Percentiles rank a stretch among this genome's conserved stretches.
These are phyloP conservation scores for Lactarius trivialis DNA, from an alignment of 768 basidiomycete genomes.

Conservation along the genomic window DNA sequence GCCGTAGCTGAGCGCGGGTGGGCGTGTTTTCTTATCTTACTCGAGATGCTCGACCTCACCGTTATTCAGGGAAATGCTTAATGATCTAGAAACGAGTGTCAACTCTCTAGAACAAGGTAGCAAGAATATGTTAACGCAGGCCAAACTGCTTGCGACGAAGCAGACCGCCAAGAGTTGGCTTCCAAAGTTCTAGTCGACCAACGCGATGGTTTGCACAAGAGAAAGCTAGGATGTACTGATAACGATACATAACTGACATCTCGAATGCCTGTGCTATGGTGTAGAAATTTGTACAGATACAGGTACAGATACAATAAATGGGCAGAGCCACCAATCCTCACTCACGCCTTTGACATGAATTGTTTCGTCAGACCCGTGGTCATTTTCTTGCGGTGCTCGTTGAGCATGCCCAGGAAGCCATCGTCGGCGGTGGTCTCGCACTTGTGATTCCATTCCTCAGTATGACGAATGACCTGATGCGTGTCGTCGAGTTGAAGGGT, in stretches of 20 bases:
- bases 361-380: conserved; percentile 34
- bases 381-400: conserved; percentile 40
- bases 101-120: conserved; percentile 61
- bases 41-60: background rate
- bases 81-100: conserved; percentile 54
- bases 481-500: conserved; percentile 35
- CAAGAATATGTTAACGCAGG: conserved; percentile 59
- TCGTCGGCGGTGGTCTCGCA: conserved; percentile 33
- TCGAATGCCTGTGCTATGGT: background rate
- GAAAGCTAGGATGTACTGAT: background rate
- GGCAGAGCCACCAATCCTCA: conserved; percentile 4
- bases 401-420: conserved; percentile 39
- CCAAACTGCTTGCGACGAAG: conserved; percentile 55
- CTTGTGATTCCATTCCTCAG: conserved; percentile 42
- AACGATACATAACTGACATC: conserved; percentile 2
- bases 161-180: conserved; percentile 65
- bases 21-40: conserved; percentile 18
- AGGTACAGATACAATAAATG: conserved; percentile 9
- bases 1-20: conserved; percentile 62
- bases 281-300: background rate
- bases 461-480: conserved; percentile 35
- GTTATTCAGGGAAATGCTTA: conserved; percentile 50
- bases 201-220: background rate
- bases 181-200: conserved; percentile 35
- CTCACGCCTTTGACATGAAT: conserved; percentile 29